A percentile compares a stretch with the other conserved stretches of the same genome.
phyloP scores from a whole-genome alignment of 2,329 filamentous ascomycete genomes.

The Aureobasidium lini region DNA sequence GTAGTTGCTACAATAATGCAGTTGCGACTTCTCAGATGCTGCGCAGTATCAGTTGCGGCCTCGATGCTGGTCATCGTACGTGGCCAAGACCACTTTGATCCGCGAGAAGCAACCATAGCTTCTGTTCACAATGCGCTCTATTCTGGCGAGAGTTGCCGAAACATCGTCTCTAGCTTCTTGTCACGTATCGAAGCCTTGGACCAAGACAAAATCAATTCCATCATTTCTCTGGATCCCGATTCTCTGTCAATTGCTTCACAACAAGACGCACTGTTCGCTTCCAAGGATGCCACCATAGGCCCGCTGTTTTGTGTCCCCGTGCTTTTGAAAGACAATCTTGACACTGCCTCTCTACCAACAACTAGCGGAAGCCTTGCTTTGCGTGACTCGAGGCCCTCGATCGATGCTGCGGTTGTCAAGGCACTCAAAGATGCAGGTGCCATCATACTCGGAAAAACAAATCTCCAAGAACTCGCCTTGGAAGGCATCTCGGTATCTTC shows the following conservation, averaged over 20 bases:
- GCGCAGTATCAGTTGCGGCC: background rate
- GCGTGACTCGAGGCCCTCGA: constrained; percentile 37
- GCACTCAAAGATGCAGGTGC: constrained; percentile 27
- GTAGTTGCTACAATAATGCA: background rate
- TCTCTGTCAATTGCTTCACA: constrained; percentile 43
- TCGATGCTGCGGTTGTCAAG: constrained; percentile 25
- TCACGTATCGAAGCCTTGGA: constrained; percentile 52
- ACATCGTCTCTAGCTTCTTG: constrained; percentile 49
- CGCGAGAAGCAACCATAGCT: constrained; percentile 52
- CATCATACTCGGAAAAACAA: constrained; percentile 27
- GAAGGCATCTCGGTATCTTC: constrained; percentile 58
- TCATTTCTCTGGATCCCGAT: constrained; percentile 46
- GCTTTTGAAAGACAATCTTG: constrained; percentile 58
- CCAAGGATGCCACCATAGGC: constrained; percentile 42
- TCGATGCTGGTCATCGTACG: background rate
- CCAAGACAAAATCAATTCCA: constrained; percentile 45
- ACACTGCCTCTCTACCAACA: constrained; percentile 49
- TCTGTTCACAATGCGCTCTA: constrained; percentile 50
- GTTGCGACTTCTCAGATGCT: background rate
- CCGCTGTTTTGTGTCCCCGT: constrained; percentile 55
- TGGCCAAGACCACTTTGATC: constrained; percentile 35
- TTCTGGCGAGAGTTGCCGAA: constrained; percentile 45
- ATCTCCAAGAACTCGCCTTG: constrained; percentile 55
- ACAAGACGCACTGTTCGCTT: constrained; percentile 40
- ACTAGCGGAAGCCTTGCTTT: constrained; percentile 49